Conservation (phyloP, 1,284 basidiomycete species). For the Boletellus deceptivus region DNA sequence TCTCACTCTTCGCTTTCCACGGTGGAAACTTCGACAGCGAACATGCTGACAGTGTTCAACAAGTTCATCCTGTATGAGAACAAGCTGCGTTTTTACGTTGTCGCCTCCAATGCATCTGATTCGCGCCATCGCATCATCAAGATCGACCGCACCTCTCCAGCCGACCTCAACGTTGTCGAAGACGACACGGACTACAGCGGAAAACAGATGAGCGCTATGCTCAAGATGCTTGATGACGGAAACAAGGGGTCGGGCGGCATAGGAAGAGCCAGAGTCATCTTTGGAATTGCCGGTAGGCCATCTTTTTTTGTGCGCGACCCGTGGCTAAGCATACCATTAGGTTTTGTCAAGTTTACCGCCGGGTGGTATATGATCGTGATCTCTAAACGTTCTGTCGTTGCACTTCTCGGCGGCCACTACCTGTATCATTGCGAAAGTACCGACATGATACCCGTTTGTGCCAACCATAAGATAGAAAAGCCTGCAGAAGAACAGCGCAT, state of each 20-base stretch:
- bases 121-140: conserved; percentile 87
- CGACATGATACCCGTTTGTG: conserved; percentile 75
- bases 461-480: conserved; percentile 77
- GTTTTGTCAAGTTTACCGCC: conserved; percentile 87
- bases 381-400: conserved; percentile 88
- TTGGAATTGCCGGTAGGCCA: conserved; percentile 65
- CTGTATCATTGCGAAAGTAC: conserved; percentile 96
- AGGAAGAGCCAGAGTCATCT: conserved; percentile 79
- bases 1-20: background rate
- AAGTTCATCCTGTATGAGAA: conserved; percentile 94
- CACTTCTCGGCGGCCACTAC: conserved; percentile 94
- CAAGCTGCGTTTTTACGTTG: conserved; percentile 81
- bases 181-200: conserved; percentile 87
- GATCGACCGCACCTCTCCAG: conserved; percentile 81
- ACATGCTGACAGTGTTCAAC: conserved; percentile 55
- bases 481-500: conserved; percentile 82
- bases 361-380: conserved; percentile 93
- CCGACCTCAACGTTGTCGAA: conserved; percentile 75
- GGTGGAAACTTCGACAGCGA: too few species aligned
- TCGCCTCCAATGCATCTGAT: conserved; percentile 83
- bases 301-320: background rate
- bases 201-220: conserved; percentile 84
- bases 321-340: conserved; percentile 29
- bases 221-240: conserved; percentile 94
- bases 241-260: conserved; percentile 87